phyloP scores from a whole-genome alignment of 176 grass and related monocot genomes.

The sorghum (Sorghum bicolor) region DNA sequence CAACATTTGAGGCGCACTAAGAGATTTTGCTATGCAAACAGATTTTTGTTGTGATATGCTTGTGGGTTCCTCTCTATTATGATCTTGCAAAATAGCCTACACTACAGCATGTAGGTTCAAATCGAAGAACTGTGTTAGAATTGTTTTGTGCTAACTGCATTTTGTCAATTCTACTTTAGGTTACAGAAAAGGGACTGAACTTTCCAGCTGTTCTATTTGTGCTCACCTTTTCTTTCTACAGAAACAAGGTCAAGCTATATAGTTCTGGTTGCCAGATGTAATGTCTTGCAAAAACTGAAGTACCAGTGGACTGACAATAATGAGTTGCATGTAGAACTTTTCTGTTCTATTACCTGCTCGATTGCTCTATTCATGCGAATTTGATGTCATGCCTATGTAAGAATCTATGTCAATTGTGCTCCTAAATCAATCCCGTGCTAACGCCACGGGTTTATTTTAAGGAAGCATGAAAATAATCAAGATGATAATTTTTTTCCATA shows the following conservation, averaged over 20 bases:
- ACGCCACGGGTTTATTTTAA: no score
- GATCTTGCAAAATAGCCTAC: background rate
- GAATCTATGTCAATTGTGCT: slow-evolving; percentile 12
- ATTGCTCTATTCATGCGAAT: background rate
- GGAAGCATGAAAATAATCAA: no score
- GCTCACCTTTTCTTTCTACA: background rate
- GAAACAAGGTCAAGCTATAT: background rate
- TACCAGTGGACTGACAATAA: background rate
- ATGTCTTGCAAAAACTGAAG: background rate
- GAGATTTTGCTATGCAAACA: background rate
- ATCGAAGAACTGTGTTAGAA: background rate
- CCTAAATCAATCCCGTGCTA: background rate
- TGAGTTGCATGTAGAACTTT: background rate
- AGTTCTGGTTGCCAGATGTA: slow-evolving; percentile 8
- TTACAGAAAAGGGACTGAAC: background rate
- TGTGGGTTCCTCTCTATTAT: background rate
- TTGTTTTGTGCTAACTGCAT: background rate
- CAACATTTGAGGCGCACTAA: background rate
- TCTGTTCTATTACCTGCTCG: background rate
- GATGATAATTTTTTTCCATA: no score
- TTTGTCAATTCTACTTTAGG: background rate
- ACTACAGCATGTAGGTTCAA: background rate
- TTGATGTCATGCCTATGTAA: background rate
- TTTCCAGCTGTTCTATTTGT: background rate
- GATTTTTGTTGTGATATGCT: background rate